Evolutionary conservation across 2,329 filamentous ascomycete species (phyloP).

Genomic region (Harringtonia lauricola): DNA sequence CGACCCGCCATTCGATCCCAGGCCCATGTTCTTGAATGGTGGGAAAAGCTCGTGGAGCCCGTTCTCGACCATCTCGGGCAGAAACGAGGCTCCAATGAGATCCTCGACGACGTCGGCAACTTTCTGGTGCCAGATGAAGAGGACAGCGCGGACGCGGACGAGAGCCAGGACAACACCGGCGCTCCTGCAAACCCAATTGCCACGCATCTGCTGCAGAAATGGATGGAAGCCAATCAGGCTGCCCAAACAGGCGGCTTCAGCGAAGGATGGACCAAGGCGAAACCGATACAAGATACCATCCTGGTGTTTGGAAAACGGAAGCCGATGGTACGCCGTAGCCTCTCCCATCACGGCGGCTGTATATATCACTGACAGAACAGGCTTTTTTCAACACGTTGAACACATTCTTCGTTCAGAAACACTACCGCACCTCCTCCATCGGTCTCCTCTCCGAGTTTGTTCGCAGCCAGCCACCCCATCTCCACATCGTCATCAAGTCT

Average conservation of each 20-base stretch:
- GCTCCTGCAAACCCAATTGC: constrained; percentile 36
- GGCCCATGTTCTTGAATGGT: constrained; percentile 58
- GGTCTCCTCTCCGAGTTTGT: constrained; percentile 63
- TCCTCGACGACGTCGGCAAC: constrained; percentile 51
- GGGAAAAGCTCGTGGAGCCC: constrained; percentile 50
- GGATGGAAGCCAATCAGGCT: constrained; percentile 37
- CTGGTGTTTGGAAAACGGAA: constrained; percentile 55
- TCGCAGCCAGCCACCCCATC: constrained; percentile 65
- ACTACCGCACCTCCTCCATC: constrained; percentile 52
- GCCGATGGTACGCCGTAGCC: constrained; percentile 35
- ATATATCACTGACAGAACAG: constrained; percentile 21
- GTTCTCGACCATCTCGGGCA: constrained; percentile 42
- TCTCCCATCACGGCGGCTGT: neutral
- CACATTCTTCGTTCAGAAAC: constrained; percentile 51
- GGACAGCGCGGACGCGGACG: constrained; percentile 30
- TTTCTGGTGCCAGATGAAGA: constrained; percentile 53
- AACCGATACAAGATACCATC: constrained; percentile 37
- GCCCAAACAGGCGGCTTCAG: constrained; percentile 24
- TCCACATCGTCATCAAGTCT: constrained; percentile 63
- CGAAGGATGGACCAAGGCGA: constrained; percentile 33
- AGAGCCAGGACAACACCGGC: constrained; percentile 23
- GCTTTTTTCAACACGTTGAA: constrained; percentile 57
- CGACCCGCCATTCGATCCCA: constrained; percentile 53
- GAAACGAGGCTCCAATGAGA: constrained; percentile 56
- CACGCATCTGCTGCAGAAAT: constrained; percentile 43